These are phyloP conservation scores for Nitzschia palea DNA, from an alignment of 108 stramenopile genomes.

Conservation along the genomic window DNA sequence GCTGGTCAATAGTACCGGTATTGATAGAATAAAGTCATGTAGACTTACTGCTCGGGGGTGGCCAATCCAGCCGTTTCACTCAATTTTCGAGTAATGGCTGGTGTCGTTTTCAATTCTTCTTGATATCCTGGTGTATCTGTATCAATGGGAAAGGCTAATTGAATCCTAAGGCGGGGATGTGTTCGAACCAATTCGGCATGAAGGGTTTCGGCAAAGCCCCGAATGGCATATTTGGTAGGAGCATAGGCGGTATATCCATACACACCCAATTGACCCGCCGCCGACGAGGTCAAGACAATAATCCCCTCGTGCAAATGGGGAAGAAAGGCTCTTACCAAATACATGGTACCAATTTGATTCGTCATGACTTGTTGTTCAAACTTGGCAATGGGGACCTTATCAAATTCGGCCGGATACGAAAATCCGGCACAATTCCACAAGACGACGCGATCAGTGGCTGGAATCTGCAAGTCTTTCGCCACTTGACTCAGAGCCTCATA, in stretches of 20 bases:
- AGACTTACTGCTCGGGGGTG: slow-evolving; percentile 60
- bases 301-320: slow-evolving; percentile 61
- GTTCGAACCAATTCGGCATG: slow-evolving; percentile 64
- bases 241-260: slow-evolving; percentile 86
- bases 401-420: slow-evolving; percentile 60
- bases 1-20: not conserved
- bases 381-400: slow-evolving; percentile 39
- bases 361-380: slow-evolving; percentile 58
- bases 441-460: slow-evolving; percentile 39
- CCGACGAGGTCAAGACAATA: slow-evolving; percentile 74
- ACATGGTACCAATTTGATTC: slow-evolving; percentile 82
- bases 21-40: not conserved
- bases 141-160: slow-evolving; percentile 93
- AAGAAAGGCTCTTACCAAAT: slow-evolving; percentile 73
- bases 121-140: slow-evolving; percentile 97
- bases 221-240: slow-evolving; percentile 84
- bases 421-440: slow-evolving; percentile 84
- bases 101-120: slow-evolving; percentile 74
- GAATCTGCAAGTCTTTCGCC: slow-evolving; percentile 34
- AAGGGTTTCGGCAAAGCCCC: slow-evolving; percentile 81
- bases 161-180: slow-evolving; percentile 48
- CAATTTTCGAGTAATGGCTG: slow-evolving; percentile 69
- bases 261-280: slow-evolving; percentile 78
- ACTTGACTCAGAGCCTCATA: slow-evolving; percentile 37
- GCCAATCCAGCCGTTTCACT: slow-evolving; percentile 65